Evolutionary conservation across 495 filamentous ascomycete species (phyloP), one percentile per base, ranked within the genome.

Genomic region (Tuber magnatum): DNA sequence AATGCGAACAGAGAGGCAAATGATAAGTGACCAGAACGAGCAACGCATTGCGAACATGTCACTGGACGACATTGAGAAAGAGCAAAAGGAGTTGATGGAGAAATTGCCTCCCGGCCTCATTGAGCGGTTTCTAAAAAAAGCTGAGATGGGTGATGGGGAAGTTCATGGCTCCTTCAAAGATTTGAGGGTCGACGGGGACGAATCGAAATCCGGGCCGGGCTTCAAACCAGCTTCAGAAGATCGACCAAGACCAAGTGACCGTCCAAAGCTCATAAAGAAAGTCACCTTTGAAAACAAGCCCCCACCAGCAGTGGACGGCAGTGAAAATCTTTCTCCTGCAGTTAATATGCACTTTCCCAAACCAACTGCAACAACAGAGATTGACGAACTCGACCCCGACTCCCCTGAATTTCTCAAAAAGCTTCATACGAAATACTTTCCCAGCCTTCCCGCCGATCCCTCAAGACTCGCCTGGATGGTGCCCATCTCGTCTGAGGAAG

Each of bases 351-450:
- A 91, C 82, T 91, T 92, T 80, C 91, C 91, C 40, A 84, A 80
- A 9, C 87, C 87, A 38, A 86, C 87, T 78, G 75, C 86, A 78
- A 73, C 88, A 76, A 77, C 79, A 80, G 65, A 84, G 78, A 46
- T 80, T 79, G 46, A 86, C 84, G 89, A 91, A 48, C 91, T 97
- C 73, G 93, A 99, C 83, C 95, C 94, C 0, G 85, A 87, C 35
- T 91, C 92, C 71, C 90, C 93, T 0, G 87, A 91, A 78, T 98
- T 99, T 86, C 90, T 97, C 71, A 83, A 86, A 38, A 89, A 91
- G 75, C 89, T 99, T 16, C 94, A 97, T 86, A 83, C 88, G 1
- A 97, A 94, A 83, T 99, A 95, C 87, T 99, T 97, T 86, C 94
- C 95, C 32, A 86, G 88, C 74, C 90, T 97, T 4, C 88, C 94